These are phyloP conservation scores for Tephrocybe sp. DNA, from an alignment of 768 basidiomycete genomes.

Conservation along the genomic window DNA sequence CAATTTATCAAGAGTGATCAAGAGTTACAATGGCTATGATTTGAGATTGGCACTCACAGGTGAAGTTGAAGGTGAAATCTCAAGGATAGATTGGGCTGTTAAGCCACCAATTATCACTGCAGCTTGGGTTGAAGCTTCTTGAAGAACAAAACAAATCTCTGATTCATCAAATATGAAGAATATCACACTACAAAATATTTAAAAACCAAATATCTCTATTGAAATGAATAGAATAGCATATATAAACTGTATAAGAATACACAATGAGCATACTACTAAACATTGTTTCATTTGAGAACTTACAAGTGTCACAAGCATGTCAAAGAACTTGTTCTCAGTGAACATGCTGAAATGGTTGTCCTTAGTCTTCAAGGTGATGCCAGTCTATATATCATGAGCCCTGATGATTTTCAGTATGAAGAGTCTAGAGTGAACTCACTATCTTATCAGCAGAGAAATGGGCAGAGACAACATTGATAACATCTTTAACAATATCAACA, in stretches of 20 bases:
- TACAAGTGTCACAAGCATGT: constrained; percentile 39
- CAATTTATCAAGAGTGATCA: neutral
- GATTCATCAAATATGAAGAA: constrained; percentile 30
- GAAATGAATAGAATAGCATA: constrained; percentile 5
- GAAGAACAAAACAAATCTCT: constrained; percentile 32
- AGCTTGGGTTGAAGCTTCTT: constrained; percentile 26
- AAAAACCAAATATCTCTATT: neutral
- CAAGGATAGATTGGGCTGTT: constrained; percentile 30
- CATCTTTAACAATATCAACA: constrained; percentile 49
- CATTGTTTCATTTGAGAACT: constrained; percentile 9
- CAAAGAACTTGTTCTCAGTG: constrained; percentile 49
- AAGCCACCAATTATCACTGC: constrained; percentile 27
- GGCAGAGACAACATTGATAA: constrained; percentile 42
- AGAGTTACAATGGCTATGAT: too few species aligned
- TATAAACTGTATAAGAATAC: constrained; percentile 12
- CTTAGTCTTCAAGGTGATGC: constrained; percentile 47
- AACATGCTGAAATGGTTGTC: constrained; percentile 41
- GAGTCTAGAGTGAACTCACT: constrained; percentile 21
- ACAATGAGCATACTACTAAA: neutral
- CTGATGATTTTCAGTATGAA: too few species aligned
- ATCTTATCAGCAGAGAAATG: constrained; percentile 41
- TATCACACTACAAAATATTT: constrained; percentile 12
- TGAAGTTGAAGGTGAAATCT: constrained; percentile 23
- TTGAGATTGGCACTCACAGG: constrained; percentile 24
- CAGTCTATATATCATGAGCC: constrained; percentile 28